Evolutionary conservation across 495 filamentous ascomycete species (phyloP), one percentile per base, ranked within the genome.

Genomic region (Penicillium argentinense): DNA sequence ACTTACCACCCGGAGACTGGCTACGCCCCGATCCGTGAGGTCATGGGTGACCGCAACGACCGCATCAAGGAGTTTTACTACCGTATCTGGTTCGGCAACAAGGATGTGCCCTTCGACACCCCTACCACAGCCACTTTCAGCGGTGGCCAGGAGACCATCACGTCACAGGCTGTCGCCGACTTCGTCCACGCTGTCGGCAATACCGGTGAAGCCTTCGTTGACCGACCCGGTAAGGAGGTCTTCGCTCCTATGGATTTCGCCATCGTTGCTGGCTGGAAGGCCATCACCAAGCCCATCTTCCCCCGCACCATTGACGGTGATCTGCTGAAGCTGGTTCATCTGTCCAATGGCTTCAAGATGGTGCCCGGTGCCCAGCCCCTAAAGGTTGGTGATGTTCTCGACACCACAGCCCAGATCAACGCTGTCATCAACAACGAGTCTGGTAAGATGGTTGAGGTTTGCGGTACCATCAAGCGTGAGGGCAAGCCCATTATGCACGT

Each of bases 401-500:
- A 89, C 47, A 97, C 95, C 0, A 96, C 88, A 39, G 95, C 93
- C 41, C 90, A 92, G 66, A 88, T 97, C 72, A 97, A 97, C 58
- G 89, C 93, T 14, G 91, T 99, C 45, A 86, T 99, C 76, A 97
- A 97, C 68, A 89, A 97, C 60, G 91, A 95, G 25, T 92, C 93
- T 30, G 93, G 93, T 39, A 99, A 99, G 79, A 96, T 97, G 90
- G 93, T 99, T 7, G 95, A 97, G 68, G 91, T 99, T 16, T 95
- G 91, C 61, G 93, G 93, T 47, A 97, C 93, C 5, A 96, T 98
- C 59, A 86, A 82, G 42, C 83, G 95, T 16, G 82, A 95, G 30
- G 88, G 89, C 39, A 59, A 86, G 54, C 77, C 89, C n/a, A 89
- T 97, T 48, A 98, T 98, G 95, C 89, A 97, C 61, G 93, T 98